These are phyloP conservation scores for Clarireedia homoeocarpa DNA, from an alignment of 2,329 filamentous ascomycete genomes.

Conservation along the genomic window DNA sequence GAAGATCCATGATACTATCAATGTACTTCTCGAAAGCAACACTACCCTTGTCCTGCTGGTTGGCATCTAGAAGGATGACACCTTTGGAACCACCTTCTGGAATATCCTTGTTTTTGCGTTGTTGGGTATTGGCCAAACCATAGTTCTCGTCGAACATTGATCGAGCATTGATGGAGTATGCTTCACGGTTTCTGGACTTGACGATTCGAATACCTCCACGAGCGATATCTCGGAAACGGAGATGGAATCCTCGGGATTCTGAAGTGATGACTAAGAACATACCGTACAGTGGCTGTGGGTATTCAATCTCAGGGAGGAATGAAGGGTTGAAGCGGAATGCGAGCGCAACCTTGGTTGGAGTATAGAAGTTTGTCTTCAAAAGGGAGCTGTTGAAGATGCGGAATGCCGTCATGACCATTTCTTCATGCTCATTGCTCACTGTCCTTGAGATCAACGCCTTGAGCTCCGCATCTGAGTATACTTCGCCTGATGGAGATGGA, in stretches of 20 bases:
- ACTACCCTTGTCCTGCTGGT: slow-evolving; percentile 85
- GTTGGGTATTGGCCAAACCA: slow-evolving; percentile 93
- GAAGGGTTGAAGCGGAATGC: slow-evolving; percentile 88
- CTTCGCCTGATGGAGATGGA: slow-evolving; percentile 51
- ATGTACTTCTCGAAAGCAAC: slow-evolving; percentile 99
- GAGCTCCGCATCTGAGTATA: slow-evolving; percentile 67
- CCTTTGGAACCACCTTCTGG: slow-evolving; percentile 97
- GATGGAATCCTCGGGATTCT: slow-evolving; percentile 93
- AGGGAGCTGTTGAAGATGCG: slow-evolving; percentile 89
- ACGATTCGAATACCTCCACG: slow-evolving; percentile 97
- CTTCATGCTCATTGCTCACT: slow-evolving; percentile 88
- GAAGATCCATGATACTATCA: slow-evolving; percentile 91
- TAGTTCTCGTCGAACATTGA: slow-evolving; percentile 99
- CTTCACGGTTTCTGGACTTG: slow-evolving; percentile 93
- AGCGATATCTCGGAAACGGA: slow-evolving; percentile 94
- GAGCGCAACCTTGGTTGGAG: slow-evolving; percentile 93
- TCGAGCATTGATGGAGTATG: slow-evolving; percentile 91
- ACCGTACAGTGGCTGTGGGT: slow-evolving; percentile 86
- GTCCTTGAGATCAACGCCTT: slow-evolving; percentile 71
- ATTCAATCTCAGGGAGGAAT: slow-evolving; percentile 87
- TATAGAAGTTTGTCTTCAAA: slow-evolving; percentile 91
- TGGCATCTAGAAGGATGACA: slow-evolving; percentile 87
- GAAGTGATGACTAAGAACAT: slow-evolving; percentile 99
- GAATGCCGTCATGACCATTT: slow-evolving; percentile 97
- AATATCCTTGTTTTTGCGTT: slow-evolving; percentile 99